Evolutionary conservation across 306 rosid genomes (phyloP), one percentile per base, ranked within the genome.

Genomic region (Gastrolobium bilobum): DNA sequence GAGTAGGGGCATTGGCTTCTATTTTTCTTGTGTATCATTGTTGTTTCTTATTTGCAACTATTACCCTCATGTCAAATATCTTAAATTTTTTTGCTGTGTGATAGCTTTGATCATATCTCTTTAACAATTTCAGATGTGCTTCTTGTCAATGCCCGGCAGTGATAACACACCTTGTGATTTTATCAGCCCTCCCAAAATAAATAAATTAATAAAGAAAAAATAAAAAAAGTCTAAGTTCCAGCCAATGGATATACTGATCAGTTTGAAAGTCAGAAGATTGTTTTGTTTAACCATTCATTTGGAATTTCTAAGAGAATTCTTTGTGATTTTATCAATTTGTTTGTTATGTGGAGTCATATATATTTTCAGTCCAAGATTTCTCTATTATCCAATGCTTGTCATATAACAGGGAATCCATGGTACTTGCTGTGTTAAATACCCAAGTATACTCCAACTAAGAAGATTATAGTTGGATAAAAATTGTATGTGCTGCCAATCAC

Each of bases 201-300:
- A 20, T 20, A 20, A 20, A 20, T 20, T 20, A 20, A 20, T 20
- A 20, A 20, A 20, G 26, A 20, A 20, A 20, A 20, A 63, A 29
- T 3, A 46, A 38, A 38, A 14, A 34, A 7, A 48, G 5, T 30
- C 31, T 6, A 31, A 1, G 20, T 68, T 68, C 13, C 51, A 33
- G 69, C 34, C 61, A 43, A 59, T 15, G 42, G 7, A 56, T 79
- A 72, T 59, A 30, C 37, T 14, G 43, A 50, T 20, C 50, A 48
- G 31, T 38, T 54, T 2, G 7, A 20, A 46, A 29, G 4, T 31
- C 65, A 6, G 29, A 59, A 38, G 59, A 39, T 58, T 57, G 9
- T 56, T 56, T 81, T 71, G 35, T 29, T 38, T 52, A 79, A 57
- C 13, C 58, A 58, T 68, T 75, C 7, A 14, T 71, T 79, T 64